Evolutionary conservation across 2,329 filamentous ascomycete species (phyloP).

Genomic region (Blastomyces silverae): DNA sequence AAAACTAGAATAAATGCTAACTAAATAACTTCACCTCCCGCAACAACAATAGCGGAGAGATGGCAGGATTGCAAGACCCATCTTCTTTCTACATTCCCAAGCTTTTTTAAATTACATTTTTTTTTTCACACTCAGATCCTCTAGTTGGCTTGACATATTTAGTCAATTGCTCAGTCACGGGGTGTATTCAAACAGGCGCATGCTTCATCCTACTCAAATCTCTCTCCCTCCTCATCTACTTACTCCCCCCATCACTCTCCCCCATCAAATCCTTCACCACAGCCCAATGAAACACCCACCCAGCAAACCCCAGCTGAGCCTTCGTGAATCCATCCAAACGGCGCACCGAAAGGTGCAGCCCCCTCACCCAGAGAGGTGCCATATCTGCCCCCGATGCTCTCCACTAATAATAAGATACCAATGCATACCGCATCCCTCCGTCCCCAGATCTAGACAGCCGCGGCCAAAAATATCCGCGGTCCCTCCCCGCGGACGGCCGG

Average conservation of each 20-base stretch:
- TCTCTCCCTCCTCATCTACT: not conserved
- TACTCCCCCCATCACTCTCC: not conserved
- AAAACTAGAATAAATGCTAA: not conserved
- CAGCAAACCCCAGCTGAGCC: constrained; percentile 5
- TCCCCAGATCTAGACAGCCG: constrained; percentile 7
- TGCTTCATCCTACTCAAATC: not conserved
- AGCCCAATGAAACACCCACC: constrained; percentile 12
- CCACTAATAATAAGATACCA: constrained; percentile 10
- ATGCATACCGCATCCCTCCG: constrained; percentile 10
- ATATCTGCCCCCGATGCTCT: constrained; percentile 8
- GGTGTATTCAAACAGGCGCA: not conserved
- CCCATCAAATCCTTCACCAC: not conserved
- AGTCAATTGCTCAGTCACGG: not conserved
- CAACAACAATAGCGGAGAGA: not conserved
- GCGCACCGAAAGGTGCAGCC: not conserved
- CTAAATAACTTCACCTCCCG: not conserved
- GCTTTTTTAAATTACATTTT: no score
- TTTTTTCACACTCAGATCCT: no score
- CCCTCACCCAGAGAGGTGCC: constrained; percentile 1
- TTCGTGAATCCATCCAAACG: not conserved
- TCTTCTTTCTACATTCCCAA: no score
- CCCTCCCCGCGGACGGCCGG: not conserved
- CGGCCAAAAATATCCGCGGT: not conserved
- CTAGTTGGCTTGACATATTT: no score
- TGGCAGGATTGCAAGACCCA: no score